Conservation (phyloP, 148 eudicot genomes). For the Arctostaphylos glauca region DNA sequence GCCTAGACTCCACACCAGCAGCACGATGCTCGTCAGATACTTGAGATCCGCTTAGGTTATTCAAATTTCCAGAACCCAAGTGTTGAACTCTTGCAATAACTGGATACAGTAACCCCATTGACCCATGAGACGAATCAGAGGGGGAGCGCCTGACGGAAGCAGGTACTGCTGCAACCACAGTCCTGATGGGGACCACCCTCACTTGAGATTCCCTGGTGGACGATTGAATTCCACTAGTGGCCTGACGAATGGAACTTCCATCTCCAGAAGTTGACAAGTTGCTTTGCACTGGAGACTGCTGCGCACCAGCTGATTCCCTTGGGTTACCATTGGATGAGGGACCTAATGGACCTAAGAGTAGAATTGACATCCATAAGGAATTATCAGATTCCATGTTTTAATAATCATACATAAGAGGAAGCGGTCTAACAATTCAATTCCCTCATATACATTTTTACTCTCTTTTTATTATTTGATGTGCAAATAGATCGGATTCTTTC, state of each 20-base stretch:
- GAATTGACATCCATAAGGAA: slow-evolving; percentile 10
- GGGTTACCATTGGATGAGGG: slow-evolving; percentile 23
- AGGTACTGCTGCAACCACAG: slow-evolving; percentile 44
- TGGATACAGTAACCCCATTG: slow-evolving; percentile 42
- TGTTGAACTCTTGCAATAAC: slow-evolving; percentile 48
- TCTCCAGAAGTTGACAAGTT: slow-evolving; percentile 23
- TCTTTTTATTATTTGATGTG: neutral
- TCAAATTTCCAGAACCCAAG: slow-evolving; percentile 29
- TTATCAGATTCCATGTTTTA: neutral
- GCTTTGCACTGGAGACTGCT: slow-evolving; percentile 29
- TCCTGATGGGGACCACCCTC: slow-evolving; percentile 45
- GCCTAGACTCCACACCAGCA: slow-evolving; percentile 18
- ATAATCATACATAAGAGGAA: neutral
- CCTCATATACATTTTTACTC: neutral
- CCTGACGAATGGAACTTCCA: slow-evolving; percentile 28
- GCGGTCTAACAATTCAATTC: neutral
- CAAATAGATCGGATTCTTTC: neutral
- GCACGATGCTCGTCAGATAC: slow-evolving; percentile 20
- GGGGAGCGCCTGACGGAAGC: slow-evolving; percentile 27
- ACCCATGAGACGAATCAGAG: slow-evolving; percentile 35
- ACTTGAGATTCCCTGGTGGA: slow-evolving; percentile 31
- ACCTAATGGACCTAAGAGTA: slow-evolving; percentile 29
- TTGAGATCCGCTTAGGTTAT: slow-evolving; percentile 28
- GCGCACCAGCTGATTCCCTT: slow-evolving; percentile 32
- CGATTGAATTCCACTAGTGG: slow-evolving; percentile 22